A percentile compares a stretch with the other conserved stretches of the same genome.
Conservation (phyloP, 306 rosid genomes). For the Calophaca sinica region DNA sequence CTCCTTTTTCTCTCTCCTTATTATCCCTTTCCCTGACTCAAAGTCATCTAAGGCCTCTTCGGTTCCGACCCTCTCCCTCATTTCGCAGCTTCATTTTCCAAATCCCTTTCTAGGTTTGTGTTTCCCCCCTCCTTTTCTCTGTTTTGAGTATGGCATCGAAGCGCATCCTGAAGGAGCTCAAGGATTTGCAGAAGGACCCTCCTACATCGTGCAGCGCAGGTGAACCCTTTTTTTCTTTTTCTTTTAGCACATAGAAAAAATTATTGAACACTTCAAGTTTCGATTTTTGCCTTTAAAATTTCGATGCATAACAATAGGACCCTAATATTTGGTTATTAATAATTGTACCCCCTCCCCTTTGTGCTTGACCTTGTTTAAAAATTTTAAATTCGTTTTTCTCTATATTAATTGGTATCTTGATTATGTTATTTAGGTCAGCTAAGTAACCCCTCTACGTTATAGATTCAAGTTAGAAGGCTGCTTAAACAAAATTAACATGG, state of each 20-base stretch:
- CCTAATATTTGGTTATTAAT: neutral
- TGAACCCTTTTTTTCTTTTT: slow-evolving; percentile 37
- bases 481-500: too few relatives aligned
- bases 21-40: neutral
- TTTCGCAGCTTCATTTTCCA: neutral
- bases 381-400: neutral
- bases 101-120: too few relatives aligned
- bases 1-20: slow-evolving; percentile 4
- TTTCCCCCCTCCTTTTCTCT: neutral
- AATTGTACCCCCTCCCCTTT: neutral
- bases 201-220: slow-evolving; percentile 96
- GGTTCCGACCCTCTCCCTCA: neutral
- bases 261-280: neutral
- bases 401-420: neutral
- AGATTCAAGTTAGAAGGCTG: too few relatives aligned
- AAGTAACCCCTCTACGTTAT: neutral
- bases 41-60: slow-evolving; percentile 19
- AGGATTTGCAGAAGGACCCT: slow-evolving; percentile 95
- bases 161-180: slow-evolving; percentile 85
- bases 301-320: neutral
- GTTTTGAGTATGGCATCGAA: slow-evolving; percentile 70
- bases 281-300: neutral
- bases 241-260: neutral
- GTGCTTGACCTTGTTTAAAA: neutral
- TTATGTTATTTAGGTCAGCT: neutral